Evolutionary conservation across 768 basidiomycete species (phyloP).

Genomic region (Nidularia sp.): DNA sequence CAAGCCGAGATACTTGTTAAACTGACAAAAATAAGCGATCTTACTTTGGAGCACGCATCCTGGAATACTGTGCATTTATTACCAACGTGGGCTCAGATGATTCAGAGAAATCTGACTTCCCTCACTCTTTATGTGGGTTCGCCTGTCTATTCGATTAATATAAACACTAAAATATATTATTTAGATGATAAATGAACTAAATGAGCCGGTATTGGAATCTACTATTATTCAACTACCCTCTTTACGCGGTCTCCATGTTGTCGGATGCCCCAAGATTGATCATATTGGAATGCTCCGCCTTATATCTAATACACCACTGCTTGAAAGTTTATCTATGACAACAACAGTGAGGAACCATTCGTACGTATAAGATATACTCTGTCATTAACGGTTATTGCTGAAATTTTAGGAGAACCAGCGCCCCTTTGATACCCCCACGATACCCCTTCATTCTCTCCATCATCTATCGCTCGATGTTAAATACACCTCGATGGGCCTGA

Average conservation of each 20-base stretch:
- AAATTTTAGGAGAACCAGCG: slow-evolving; percentile 29
- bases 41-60: slow-evolving; percentile 57
- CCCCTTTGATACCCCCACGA: slow-evolving; percentile 19
- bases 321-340: slow-evolving; percentile 61
- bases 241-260: slow-evolving; percentile 55
- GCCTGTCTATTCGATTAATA: neutral
- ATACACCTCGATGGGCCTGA: slow-evolving; percentile 14
- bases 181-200: slow-evolving; percentile 56
- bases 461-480: slow-evolving; percentile 54
- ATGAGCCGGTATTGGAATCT: slow-evolving; percentile 43
- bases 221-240: slow-evolving; percentile 46
- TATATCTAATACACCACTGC: slow-evolving; percentile 42
- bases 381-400: neutral
- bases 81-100: slow-evolving; percentile 47
- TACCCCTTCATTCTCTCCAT: slow-evolving; percentile 35
- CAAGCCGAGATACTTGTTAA: slow-evolving; percentile 42
- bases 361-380: too few relatives aligned
- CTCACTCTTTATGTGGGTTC: slow-evolving; percentile 59
- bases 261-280: slow-evolving; percentile 55
- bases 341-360: slow-evolving; percentile 34
- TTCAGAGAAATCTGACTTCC: slow-evolving; percentile 41
- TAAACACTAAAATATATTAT: neutral
- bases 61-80: slow-evolving; percentile 59
- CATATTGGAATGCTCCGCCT: slow-evolving; percentile 46
- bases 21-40: slow-evolving; percentile 31